Conservation (phyloP, 1,284 basidiomycete species). For the Irpex sp. region DNA sequence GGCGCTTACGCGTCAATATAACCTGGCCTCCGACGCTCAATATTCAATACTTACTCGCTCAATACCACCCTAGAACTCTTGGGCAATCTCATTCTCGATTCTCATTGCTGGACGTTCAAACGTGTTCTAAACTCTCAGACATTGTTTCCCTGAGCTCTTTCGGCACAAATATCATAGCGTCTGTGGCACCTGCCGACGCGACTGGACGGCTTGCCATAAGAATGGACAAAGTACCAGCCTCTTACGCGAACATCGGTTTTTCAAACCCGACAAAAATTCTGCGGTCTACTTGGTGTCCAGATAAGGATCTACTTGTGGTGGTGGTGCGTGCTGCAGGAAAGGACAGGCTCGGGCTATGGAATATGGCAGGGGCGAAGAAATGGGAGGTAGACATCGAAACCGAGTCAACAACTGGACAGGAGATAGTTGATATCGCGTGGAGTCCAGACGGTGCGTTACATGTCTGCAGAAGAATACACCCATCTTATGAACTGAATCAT, state of each 20-base stretch:
- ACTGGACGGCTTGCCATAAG: background rate
- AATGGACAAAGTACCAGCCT: conserved; percentile 22
- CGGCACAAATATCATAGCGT: background rate
- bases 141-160: background rate
- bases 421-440: conserved; percentile 65
- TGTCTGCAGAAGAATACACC: conserved; percentile 6
- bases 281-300: conserved; percentile 71
- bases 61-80: background rate
- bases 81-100: background rate
- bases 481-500: conserved; percentile 15
- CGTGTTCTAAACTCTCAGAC: background rate
- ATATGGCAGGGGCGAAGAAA: conserved; percentile 70
- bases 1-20: background rate
- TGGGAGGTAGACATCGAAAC: conserved; percentile 68
- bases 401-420: conserved; percentile 41
- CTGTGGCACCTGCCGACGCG: background rate
- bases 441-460: conserved; percentile 69
- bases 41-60: too few relatives aligned
- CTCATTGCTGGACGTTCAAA: background rate
- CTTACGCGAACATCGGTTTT: conserved; percentile 55
- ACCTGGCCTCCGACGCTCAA: background rate
- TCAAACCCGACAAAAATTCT: conserved; percentile 56
- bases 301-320: conserved; percentile 74
- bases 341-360: conserved; percentile 74
- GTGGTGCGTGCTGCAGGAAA: conserved; percentile 60